Evolutionary conservation across 306 rosid genomes (phyloP).

Genomic region (Castanea crenata): DNA sequence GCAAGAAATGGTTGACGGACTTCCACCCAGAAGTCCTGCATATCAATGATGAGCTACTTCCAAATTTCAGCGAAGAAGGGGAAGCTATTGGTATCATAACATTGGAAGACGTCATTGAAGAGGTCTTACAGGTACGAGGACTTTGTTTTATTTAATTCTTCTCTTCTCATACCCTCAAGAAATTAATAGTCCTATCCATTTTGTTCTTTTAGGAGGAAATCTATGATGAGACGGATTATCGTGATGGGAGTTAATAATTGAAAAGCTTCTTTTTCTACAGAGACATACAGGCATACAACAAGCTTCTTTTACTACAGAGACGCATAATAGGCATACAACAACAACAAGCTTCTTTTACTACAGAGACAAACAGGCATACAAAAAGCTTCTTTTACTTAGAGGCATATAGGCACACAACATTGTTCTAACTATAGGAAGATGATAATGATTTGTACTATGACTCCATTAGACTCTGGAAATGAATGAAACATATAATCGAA

Average conservation of each 20-base stretch:
- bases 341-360: not conserved
- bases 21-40: constrained; percentile 82
- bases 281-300: not conserved
- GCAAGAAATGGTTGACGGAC: constrained; percentile 75
- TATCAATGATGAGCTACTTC: constrained; percentile 63
- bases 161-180: not conserved
- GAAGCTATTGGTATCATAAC: constrained; percentile 90
- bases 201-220: constrained; percentile 80
- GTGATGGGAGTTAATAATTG: not conserved
- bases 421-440: not conserved
- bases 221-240: constrained; percentile 92
- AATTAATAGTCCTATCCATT: not conserved
- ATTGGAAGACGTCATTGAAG: constrained; percentile 95
- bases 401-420: not conserved
- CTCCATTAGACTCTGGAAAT: not conserved
- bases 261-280: not conserved
- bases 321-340: no score
- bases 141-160: not conserved
- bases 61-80: constrained; percentile 67
- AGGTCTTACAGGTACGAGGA: constrained; percentile 75
- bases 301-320: no score
- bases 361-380: not conserved
- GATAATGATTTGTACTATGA: not conserved
- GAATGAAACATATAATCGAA: not conserved
- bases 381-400: no score